Conservation (phyloP, 768 basidiomycete species). For the Leucosporidium yakuticum region DNA sequence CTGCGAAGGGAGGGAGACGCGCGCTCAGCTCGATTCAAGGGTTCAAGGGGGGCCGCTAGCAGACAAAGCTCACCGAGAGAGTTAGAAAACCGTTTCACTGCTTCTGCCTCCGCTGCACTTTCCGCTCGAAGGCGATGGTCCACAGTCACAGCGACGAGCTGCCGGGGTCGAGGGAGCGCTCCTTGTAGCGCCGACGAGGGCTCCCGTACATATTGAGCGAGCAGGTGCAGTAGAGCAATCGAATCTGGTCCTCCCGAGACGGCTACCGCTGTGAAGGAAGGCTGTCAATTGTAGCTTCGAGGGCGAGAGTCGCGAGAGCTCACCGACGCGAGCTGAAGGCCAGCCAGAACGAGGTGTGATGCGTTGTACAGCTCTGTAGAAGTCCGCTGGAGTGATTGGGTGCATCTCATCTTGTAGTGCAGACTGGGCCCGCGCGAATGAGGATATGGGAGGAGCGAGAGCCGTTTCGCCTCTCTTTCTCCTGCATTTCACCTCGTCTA, state of each 20-base stretch:
- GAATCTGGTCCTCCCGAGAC: constrained; percentile 6
- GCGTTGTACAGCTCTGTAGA: too few species aligned
- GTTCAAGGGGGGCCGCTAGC: too few species aligned
- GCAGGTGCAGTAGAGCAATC: background rate
- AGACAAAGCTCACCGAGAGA: background rate
- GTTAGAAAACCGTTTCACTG: background rate
- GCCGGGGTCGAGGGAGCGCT: background rate
- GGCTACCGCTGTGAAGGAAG: background rate
- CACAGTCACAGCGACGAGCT: background rate
- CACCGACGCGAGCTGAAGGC: background rate
- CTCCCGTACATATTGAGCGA: background rate
- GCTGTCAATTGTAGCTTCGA: too few species aligned
- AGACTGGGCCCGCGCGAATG: too few species aligned
- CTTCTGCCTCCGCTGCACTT: background rate
- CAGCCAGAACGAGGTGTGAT: too few species aligned
- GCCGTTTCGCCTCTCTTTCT: too few species aligned
- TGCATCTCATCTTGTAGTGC: too few species aligned
- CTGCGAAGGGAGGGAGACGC: background rate
- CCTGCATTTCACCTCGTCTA: too few species aligned
- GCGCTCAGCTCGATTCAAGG: too few species aligned
- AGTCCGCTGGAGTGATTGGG: too few species aligned
- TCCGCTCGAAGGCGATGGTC: constrained; percentile 1
- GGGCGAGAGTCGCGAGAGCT: background rate
- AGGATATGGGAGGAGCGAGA: too few species aligned
- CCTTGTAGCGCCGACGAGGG: background rate